A percentile compares a stretch with the other conserved stretches of the same genome.
Conservation (phyloP, 2,329 filamentous ascomycete genomes). For the Hypoxylon rubiginosum region DNA sequence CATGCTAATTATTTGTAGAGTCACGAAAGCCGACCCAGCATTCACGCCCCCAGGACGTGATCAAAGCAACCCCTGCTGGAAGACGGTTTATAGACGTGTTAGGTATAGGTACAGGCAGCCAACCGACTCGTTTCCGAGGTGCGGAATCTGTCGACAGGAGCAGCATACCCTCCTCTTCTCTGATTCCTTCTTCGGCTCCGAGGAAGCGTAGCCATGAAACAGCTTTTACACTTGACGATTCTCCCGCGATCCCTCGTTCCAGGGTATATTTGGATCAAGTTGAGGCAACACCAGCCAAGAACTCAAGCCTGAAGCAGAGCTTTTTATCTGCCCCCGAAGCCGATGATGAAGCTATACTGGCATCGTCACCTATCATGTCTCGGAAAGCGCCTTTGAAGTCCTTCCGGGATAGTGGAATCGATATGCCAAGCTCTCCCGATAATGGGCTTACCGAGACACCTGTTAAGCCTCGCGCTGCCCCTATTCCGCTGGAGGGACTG, state of each 20-base stretch:
- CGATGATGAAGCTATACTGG: constrained; percentile 48
- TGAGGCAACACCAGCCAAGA: constrained; percentile 45
- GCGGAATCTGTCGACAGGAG: constrained; percentile 35
- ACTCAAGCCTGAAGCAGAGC: constrained; percentile 30
- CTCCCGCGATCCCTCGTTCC: constrained; percentile 49
- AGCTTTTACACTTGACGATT: constrained; percentile 51
- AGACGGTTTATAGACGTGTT: constrained; percentile 67
- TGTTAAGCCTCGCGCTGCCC: constrained; percentile 49
- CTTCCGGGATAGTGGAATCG: constrained; percentile 49
- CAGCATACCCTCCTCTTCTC: constrained; percentile 55
- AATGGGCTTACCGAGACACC: constrained; percentile 54
- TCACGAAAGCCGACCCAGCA: constrained; percentile 64
- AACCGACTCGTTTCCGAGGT: constrained; percentile 47
- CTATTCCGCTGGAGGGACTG: constrained; percentile 40
- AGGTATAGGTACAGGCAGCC: constrained; percentile 43
- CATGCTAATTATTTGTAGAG: constrained; percentile 59
- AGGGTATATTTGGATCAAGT: constrained; percentile 39
- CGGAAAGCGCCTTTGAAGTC: constrained; percentile 44
- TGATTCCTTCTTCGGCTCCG: constrained; percentile 59
- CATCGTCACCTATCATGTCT: constrained; percentile 50
- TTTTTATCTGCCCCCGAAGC: constrained; percentile 42
- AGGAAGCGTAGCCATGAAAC: constrained; percentile 51
- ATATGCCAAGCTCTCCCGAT: constrained; percentile 50
- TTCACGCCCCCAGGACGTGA: constrained; percentile 57
- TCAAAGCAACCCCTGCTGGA: constrained; percentile 71